Conservation (phyloP, 2,329 filamentous ascomycete genomes). For the Alternaria dauci region DNA sequence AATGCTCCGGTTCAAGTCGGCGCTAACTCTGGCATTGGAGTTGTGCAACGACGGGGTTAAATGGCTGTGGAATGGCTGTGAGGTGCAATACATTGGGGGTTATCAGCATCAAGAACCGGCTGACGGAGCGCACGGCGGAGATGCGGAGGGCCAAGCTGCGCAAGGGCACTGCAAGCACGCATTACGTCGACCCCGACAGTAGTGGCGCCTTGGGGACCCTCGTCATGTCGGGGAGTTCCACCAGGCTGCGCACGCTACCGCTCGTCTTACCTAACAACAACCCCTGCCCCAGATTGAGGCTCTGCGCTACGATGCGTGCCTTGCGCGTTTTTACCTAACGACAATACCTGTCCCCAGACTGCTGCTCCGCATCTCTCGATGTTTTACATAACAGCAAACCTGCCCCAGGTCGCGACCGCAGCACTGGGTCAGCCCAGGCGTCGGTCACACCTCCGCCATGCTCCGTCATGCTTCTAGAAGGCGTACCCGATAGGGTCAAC, state of each 20-base stretch:
- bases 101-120: conserved; percentile 57
- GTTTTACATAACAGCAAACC: conserved; percentile 14
- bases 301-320: conserved; percentile 6
- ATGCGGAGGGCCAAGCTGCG: conserved; percentile 62
- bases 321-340: conserved; percentile 12
- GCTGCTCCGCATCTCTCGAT: conserved; percentile 1
- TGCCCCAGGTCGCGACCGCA: conserved; percentile 14
- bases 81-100: conserved; percentile 57
- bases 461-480: conserved; percentile 6
- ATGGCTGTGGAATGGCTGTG: neutral
- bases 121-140: conserved; percentile 59
- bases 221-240: conserved; percentile 1
- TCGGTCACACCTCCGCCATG: neutral
- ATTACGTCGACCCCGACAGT: conserved; percentile 43
- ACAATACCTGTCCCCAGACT: conserved; percentile 8
- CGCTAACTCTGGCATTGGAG: neutral
- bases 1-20: neutral
- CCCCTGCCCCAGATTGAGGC: conserved; percentile 9
- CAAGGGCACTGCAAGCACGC: conserved; percentile 60
- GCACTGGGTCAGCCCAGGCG: conserved; percentile 11
- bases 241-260: conserved; percentile 2
- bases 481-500: neutral
- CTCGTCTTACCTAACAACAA: conserved; percentile 13
- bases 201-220: neutral
- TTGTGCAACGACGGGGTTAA: neutral